These are phyloP conservation scores for Candida jianshihensis DNA, from an alignment of 805 yeast species.

Conservation along the genomic window DNA sequence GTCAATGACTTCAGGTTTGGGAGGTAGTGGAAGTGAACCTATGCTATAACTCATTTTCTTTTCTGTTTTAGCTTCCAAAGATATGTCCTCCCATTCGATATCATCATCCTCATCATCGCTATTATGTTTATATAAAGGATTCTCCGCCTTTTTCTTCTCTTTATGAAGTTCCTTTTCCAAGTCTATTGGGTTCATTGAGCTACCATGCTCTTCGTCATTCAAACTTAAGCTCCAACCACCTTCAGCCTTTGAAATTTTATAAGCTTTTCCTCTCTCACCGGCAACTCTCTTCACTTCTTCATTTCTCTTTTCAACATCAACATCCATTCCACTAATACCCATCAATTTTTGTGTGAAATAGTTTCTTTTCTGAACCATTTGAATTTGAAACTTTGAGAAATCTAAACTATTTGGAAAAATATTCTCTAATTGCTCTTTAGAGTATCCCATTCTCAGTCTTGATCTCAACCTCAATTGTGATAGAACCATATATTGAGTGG, in stretches of 20 bases:
- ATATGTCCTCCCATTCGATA: conserved; percentile 70
- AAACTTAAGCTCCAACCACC: conserved; percentile 82
- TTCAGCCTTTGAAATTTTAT: conserved; percentile 65
- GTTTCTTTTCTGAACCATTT: conserved; percentile 87
- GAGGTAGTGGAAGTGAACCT: conserved; percentile 33
- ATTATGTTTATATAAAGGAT: conserved; percentile 8
- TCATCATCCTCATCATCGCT: conserved; percentile 29
- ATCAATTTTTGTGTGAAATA: conserved; percentile 82
- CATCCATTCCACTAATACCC: conserved; percentile 74
- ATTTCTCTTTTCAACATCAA: conserved; percentile 27
- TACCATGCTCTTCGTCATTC: conserved; percentile 35
- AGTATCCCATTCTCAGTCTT: conserved; percentile 89
- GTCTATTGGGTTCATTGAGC: conserved; percentile 39
- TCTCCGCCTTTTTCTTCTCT: conserved; percentile 17
- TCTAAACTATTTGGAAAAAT: conserved; percentile 83
- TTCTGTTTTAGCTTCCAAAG: conserved; percentile 23
- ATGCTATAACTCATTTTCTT: conserved; percentile 33
- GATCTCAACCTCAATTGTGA: conserved; percentile 80
- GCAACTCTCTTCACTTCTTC: conserved; percentile 51
- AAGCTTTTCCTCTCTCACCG: conserved; percentile 73
- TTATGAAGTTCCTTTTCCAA: conserved; percentile 26
- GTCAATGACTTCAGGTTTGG: conserved; percentile 9
- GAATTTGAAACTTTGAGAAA: conserved; percentile 87
- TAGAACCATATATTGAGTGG: conserved; percentile 82
- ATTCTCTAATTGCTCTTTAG: conserved; percentile 78